Evolutionary conservation across 345 rosid species (phyloP).

Genomic region (Camelina sativa): DNA sequence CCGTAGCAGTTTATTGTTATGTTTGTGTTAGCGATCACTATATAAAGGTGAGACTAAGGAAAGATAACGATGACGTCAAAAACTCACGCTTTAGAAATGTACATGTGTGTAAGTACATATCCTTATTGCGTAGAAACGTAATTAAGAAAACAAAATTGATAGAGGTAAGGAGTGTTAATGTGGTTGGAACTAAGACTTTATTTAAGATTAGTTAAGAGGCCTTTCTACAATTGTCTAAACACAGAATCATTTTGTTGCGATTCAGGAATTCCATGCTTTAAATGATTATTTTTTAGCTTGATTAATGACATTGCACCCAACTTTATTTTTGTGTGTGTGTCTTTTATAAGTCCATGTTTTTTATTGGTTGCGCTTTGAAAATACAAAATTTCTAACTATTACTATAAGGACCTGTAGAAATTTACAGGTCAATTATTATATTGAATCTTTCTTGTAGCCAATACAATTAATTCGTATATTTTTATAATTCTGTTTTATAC

Average conservation of each 20-base stretch:
- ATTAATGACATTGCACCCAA: constrained; percentile 44
- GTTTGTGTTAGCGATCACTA: not conserved
- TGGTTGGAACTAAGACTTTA: constrained; percentile 42
- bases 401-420: not conserved
- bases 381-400: not conserved
- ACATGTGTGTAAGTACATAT: constrained; percentile 17
- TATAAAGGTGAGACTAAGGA: constrained; percentile 16
- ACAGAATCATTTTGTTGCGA: constrained; percentile 44
- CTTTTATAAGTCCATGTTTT: constrained; percentile 13
- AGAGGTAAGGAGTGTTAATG: constrained; percentile 32
- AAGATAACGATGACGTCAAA: constrained; percentile 40
- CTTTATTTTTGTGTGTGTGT: constrained; percentile 1
- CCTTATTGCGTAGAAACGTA: constrained; percentile 21
- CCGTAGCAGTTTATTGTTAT: constrained; percentile 5
- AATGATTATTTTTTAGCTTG: constrained; percentile 42
- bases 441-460: constrained; percentile 3
- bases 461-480: not conserved
- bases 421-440: not conserved
- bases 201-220: constrained; percentile 41
- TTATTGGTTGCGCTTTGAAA: constrained; percentile 14
- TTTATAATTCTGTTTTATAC: not conserved
- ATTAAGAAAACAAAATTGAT: constrained; percentile 18
- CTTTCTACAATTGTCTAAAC: constrained; percentile 40
- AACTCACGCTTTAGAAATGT: not conserved
- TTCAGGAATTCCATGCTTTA: constrained; percentile 38